Base-by-base conservation (phyloP, 225 moss, liverwort and hornwort genomes). In the Bryoerythrophyllum caledonicum region DNA sequence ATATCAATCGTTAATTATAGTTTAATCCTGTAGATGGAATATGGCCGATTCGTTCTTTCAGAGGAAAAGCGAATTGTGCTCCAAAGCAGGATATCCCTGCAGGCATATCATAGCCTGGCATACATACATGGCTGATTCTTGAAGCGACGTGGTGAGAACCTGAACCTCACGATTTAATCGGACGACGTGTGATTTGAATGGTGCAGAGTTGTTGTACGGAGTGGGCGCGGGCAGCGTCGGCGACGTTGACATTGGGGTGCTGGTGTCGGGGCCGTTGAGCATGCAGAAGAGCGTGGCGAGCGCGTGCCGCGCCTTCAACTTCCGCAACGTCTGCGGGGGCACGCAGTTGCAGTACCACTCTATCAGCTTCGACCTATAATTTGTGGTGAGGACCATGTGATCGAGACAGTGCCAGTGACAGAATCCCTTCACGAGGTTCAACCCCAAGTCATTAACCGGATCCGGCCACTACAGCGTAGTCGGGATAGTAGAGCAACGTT, bases 291-390 rank as follows among this genome's bases (percentile, higher is more conserved):
- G 65, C 37, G 79, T 76, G 6, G 85, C 85, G 21, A 73, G 52
- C 20, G 61, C 60, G 12, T 85, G 85, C 49, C 73, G 82, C 10
- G 38, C 69, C 13, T 79, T 73, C 55, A 85, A 85, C 70, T 85
- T 85, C 79, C 65, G 76, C 56, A 74, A 82, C 10, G 17, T 56
- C 4, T 11, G 54, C 46, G 69, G 76, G 6, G 64, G 48, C 38
- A 68, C 68, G 23, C 82, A 82, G 65, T 49, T 82, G 20, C 79
- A 77, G 24, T 85, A 60, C 65, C 76, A 85, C 76, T 79, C 79
- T 60, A 82, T 85, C 65, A 85, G 82, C 72, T 85, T 85, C 75
- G 82, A 85, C 67, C 51, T 81, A 13, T 84, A 46, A 60, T 5
- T 24, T 38, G 38, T 6, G 48, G 48, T 6, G 17, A 49, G 48